Evolutionary conservation across 1,284 basidiomycete species (phyloP).

Genomic region (Sanguinoderma infundibulare): DNA sequence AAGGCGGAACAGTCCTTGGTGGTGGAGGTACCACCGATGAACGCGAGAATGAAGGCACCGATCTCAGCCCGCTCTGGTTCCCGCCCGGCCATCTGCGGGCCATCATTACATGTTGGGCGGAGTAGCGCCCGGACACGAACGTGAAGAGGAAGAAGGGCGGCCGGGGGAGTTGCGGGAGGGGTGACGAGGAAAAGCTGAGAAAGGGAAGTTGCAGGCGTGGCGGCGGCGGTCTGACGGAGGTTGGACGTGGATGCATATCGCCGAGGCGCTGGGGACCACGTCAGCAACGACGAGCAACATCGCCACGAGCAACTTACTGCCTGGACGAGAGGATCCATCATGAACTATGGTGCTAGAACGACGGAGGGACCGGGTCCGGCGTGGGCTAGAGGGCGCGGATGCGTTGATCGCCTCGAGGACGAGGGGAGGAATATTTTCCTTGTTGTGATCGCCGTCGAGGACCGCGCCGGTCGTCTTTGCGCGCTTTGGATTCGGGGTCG

Average conservation of each 20-base stretch:
- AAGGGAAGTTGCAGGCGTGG: constrained; percentile 45
- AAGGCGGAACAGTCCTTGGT: constrained; percentile 46
- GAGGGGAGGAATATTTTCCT: constrained; percentile 77
- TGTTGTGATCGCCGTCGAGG: constrained; percentile 65
- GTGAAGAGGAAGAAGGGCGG: constrained; percentile 58
- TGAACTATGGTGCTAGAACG: constrained; percentile 51
- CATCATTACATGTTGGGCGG: constrained; percentile 65
- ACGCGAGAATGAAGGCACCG: constrained; percentile 57
- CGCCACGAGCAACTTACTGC: constrained; percentile 27
- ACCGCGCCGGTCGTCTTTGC: constrained; percentile 48
- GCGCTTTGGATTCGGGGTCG: constrained; percentile 69
- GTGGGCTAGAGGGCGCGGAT: constrained; percentile 35
- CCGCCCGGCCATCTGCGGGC: constrained; percentile 64
- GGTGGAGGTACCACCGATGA: constrained; percentile 42
- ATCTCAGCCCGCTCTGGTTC: constrained; percentile 61
- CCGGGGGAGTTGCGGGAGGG: constrained; percentile 64
- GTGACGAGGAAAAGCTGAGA: constrained; percentile 53
- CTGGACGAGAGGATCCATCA: constrained; percentile 43
- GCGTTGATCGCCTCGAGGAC: constrained; percentile 41
- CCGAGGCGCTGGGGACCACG: constrained; percentile 39
- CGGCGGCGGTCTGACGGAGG: constrained; percentile 31
- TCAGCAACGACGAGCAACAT: constrained; percentile 9
- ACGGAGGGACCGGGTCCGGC: constrained; percentile 48
- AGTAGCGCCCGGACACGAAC: constrained; percentile 69
- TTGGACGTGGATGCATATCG: constrained; percentile 54